Evolutionary conservation across 1,284 basidiomycete genomes (phyloP).

Genomic region (Trametes sp.): DNA sequence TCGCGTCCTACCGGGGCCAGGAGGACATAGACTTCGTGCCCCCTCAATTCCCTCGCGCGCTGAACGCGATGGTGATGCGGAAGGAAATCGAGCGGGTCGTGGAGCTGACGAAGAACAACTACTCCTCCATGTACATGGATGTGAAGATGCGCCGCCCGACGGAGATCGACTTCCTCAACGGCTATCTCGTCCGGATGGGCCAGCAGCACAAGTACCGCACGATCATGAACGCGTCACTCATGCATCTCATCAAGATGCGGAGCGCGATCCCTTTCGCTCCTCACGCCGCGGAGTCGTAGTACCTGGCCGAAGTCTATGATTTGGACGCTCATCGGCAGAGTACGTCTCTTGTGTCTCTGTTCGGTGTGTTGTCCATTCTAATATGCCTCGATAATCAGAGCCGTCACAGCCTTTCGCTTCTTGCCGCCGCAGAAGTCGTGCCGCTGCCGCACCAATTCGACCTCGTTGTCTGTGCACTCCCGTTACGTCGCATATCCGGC

Average conservation of each 20-base stretch:
- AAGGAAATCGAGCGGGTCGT: constrained; percentile 65
- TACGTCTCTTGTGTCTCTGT: not conserved
- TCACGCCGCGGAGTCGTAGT: constrained; percentile 10
- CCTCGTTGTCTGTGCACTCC: not conserved
- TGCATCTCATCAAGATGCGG: constrained; percentile 67
- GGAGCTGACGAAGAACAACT: constrained; percentile 64
- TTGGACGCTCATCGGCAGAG: not conserved
- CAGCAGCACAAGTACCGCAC: constrained; percentile 65
- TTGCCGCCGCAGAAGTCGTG: too few species aligned
- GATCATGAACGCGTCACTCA: constrained; percentile 61
- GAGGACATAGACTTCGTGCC: constrained; percentile 26
- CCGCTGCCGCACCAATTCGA: not conserved
- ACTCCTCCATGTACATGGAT: constrained; percentile 84
- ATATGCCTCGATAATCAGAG: not conserved
- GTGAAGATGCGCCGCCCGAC: constrained; percentile 65
- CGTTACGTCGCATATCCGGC: not conserved
- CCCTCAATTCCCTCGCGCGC: constrained; percentile 47
- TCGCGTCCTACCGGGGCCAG: constrained; percentile 31
- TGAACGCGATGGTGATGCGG: constrained; percentile 51
- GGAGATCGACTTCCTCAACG: constrained; percentile 89
- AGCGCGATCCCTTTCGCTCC: constrained; percentile 37
- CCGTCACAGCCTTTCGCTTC: too few species aligned
- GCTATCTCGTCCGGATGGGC: constrained; percentile 81
- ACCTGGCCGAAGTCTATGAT: not conserved
- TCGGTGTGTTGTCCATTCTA: not conserved